phyloP scores from a whole-genome alignment of 805 yeast species.

The Millerozyma acaciae region DNA sequence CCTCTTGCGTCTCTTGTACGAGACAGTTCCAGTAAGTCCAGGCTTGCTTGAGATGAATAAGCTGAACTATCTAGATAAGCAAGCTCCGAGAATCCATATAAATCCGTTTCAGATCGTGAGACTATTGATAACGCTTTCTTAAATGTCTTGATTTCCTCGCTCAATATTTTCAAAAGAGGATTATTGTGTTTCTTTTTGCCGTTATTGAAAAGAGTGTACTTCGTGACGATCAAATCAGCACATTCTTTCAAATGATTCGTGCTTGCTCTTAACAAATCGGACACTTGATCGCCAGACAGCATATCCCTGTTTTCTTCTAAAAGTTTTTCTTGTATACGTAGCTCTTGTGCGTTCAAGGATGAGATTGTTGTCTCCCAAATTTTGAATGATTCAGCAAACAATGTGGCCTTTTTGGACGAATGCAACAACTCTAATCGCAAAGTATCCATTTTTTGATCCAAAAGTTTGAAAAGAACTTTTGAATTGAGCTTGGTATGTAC shows the following conservation, averaged over 20 bases:
- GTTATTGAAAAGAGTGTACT: too few relatives aligned
- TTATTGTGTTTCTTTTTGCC: background rate
- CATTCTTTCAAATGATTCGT: too few relatives aligned
- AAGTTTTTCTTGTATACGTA: too few relatives aligned
- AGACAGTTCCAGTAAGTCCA: too few relatives aligned
- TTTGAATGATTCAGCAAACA: slow-evolving; percentile 22
- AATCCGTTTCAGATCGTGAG: slow-evolving; percentile 5
- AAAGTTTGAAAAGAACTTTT: slow-evolving; percentile 27
- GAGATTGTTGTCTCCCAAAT: slow-evolving; percentile 31
- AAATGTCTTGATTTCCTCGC: slow-evolving; percentile 22
- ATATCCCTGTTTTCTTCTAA: too few relatives aligned
- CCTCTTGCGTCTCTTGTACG: too few relatives aligned
- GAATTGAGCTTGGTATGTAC: slow-evolving; percentile 29
- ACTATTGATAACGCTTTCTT: slow-evolving; percentile 10
- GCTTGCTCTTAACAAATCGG: too few relatives aligned
- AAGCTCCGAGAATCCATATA: background rate
- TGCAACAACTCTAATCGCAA: slow-evolving; percentile 19
- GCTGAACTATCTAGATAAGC: too few relatives aligned
- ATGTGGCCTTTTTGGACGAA: slow-evolving; percentile 23
- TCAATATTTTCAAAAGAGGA: slow-evolving; percentile 9
- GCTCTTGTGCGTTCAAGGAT: too few relatives aligned
- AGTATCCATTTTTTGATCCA: slow-evolving; percentile 28
- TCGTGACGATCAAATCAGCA: too few relatives aligned
- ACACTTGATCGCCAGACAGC: too few relatives aligned
- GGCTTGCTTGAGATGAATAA: too few relatives aligned